Base-by-base conservation (phyloP, 2,329 filamentous ascomycete species). In the Exophiala bonariae region DNA sequence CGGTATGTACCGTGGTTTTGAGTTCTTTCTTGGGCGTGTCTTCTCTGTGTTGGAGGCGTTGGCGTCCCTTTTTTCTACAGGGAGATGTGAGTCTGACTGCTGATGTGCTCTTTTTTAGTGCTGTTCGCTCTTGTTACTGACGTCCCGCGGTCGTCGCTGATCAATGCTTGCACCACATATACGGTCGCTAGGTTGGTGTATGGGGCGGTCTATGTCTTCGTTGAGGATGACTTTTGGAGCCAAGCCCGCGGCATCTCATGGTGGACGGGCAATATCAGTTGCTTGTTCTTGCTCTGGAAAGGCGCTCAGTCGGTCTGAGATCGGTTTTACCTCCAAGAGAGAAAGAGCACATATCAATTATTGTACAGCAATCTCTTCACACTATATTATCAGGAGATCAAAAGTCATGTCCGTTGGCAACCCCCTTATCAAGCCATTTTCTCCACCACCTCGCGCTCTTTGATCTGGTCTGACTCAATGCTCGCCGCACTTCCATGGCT, bases 191-290 rank as follows among this genome's bases (percentile, higher is more conserved):
- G 74, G 20, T 9, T 72, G n/a, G 57, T 57, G 1, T 76, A 75
- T 58, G 69, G 61, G 1, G 52, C 53, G 9, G 59, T 66, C 4
- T 76, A 76, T 58, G 61, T 75, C 2, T 41, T 67, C 1, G 59
- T 71, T 23, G 69, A 69, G 23, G 59, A 64, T 33, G 59, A 63
- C 22, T 35, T 28, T 4, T 63, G 62, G 59, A 68, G 66, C 39
- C 60, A 62, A 48, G n/a, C 67, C 7, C 59, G 73, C 39, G 68
- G 65, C 1, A 28, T 68, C 10, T 52, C 61, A 13, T 75, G 71
- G 71, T 75, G 71, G 72, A 60, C 58, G 13, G 68, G 68, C 3
- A 75, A 75, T 61, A 18, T 65, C 1, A 65, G 64, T 50, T 75
- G 71, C 51, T 60, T 75, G 26, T 56, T 57, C 14, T 47, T 70